phyloP scores from a whole-genome alignment of 1,284 basidiomycete species.

The Golubevia sp. region DNA sequence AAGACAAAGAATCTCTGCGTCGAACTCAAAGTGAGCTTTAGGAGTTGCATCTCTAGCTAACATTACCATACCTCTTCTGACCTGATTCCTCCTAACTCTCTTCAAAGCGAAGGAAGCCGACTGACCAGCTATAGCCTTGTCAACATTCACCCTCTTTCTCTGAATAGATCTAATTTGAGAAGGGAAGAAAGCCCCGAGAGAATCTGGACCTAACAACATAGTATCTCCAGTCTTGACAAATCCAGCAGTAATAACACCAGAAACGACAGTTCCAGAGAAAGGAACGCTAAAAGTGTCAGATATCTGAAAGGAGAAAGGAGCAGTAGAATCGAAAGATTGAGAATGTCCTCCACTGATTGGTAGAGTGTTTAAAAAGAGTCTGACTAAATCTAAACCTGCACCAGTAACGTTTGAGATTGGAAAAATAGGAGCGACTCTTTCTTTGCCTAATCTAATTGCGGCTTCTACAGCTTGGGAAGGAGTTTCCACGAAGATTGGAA shows the following conservation, averaged over 20 bases:
- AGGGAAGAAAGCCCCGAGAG: constrained; percentile 83
- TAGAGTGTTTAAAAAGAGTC: too few species aligned
- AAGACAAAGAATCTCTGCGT: constrained; percentile 56
- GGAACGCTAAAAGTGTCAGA: constrained; percentile 51
- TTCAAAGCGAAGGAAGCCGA: constrained; percentile 93
- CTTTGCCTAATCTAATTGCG: constrained; percentile 33
- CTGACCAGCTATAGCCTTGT: constrained; percentile 87
- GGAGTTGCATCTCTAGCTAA: constrained; percentile 19
- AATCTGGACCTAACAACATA: constrained; percentile 87
- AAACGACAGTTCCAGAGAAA: constrained; percentile 60
- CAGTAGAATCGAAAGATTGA: too few species aligned
- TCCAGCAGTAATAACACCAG: constrained; percentile 43
- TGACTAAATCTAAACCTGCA: constrained; percentile 77
- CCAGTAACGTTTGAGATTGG: constrained; percentile 94
- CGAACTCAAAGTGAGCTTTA: constrained; percentile 43
- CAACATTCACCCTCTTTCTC: constrained; percentile 84
- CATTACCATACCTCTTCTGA: constrained; percentile 74
- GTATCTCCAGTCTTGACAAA: constrained; percentile 66
- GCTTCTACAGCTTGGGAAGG: constrained; percentile 37
- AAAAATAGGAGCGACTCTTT: constrained; percentile 85
- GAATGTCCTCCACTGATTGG: too few species aligned
- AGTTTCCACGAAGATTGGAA: constrained; percentile 42
- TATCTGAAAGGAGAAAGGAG: background rate
- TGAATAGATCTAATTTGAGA: constrained; percentile 90
- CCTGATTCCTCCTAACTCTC: constrained; percentile 77